Evolutionary conservation across 345 rosid genomes (phyloP).

Genomic region (Mercurialis annua): DNA sequence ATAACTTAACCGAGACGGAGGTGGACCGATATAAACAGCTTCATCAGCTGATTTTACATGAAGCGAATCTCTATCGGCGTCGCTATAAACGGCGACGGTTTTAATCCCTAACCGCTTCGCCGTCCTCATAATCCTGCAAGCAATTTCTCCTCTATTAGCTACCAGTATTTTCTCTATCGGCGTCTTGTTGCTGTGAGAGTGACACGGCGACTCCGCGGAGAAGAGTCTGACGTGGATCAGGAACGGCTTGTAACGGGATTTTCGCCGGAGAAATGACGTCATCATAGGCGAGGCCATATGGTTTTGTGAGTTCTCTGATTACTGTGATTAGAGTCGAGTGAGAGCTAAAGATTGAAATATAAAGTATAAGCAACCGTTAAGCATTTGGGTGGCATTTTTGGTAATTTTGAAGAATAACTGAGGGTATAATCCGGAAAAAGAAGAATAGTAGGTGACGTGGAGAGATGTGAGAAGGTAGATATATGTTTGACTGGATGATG

Average conservation of each 20-base stretch:
- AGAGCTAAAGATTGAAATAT: too few species aligned
- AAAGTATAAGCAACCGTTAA: not conserved
- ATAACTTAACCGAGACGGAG: slow-evolving; percentile 84
- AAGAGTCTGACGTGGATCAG: slow-evolving; percentile 32
- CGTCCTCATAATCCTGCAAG: slow-evolving; percentile 79
- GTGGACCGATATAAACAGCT: slow-evolving; percentile 72
- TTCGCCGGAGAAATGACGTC: slow-evolving; percentile 52
- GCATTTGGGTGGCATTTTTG: not conserved
- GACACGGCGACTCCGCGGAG: slow-evolving; percentile 26
- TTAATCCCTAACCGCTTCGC: slow-evolving; percentile 75
- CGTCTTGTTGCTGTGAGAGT: slow-evolving; percentile 4
- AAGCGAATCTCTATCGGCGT: slow-evolving; percentile 73
- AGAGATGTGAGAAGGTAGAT: not conserved
- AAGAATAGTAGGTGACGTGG: not conserved
- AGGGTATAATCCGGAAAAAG: slow-evolving; percentile 6
- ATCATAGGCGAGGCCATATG: slow-evolving; percentile 45
- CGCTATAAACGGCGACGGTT: slow-evolving; percentile 86
- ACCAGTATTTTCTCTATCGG: slow-evolving; percentile 64
- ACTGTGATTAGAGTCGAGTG: not conserved
- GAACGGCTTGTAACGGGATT: slow-evolving; percentile 26
- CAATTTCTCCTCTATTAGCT: slow-evolving; percentile 86
- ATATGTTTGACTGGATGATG: not conserved
- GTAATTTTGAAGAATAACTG: not conserved
- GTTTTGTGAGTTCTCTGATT: not conserved
- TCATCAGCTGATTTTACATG: slow-evolving; percentile 91